Evolutionary conservation across 2,329 filamentous ascomycete genomes (phyloP).

Genomic region (Penicillium sp.): DNA sequence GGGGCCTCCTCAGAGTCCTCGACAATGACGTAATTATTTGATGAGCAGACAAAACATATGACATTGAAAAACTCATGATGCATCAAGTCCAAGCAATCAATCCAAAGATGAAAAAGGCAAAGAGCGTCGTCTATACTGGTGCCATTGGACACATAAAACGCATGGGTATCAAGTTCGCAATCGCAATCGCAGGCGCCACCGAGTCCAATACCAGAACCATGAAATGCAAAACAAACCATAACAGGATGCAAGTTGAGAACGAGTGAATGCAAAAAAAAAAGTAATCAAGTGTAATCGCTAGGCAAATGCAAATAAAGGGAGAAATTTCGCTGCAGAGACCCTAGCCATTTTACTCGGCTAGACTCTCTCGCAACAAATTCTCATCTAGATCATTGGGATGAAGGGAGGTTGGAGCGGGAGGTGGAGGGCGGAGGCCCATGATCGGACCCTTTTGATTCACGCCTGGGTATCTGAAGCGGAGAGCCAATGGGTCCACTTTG

Average conservation of each 20-base stretch:
- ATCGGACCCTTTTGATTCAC: constrained; percentile 79
- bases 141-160: not conserved
- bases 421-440: constrained; percentile 65
- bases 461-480: constrained; percentile 59
- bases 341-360: constrained; percentile 48
- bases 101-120: not conserved
- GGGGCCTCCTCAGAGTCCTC: no score
- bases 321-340: not conserved
- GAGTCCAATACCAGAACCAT: constrained; percentile 1
- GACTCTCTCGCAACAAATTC: constrained; percentile 61
- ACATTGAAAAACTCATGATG: not conserved
- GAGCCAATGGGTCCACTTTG: constrained; percentile 69
- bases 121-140: constrained; percentile 1
- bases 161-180: constrained; percentile 11
- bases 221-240: constrained; percentile 7
- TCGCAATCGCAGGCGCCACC: constrained; percentile 5
- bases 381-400: constrained; percentile 60
- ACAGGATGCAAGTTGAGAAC: not conserved
- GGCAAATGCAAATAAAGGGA: not conserved
- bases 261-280: not conserved
- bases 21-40: not conserved
- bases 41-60: not conserved
- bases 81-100: not conserved
- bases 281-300: constrained; percentile 5
- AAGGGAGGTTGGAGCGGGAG: constrained; percentile 58